A percentile compares a stretch with the other conserved stretches of the same genome.
These are phyloP conservation scores for Microcos paniculata DNA, from an alignment of 345 rosid genomes.

Conservation along the genomic window DNA sequence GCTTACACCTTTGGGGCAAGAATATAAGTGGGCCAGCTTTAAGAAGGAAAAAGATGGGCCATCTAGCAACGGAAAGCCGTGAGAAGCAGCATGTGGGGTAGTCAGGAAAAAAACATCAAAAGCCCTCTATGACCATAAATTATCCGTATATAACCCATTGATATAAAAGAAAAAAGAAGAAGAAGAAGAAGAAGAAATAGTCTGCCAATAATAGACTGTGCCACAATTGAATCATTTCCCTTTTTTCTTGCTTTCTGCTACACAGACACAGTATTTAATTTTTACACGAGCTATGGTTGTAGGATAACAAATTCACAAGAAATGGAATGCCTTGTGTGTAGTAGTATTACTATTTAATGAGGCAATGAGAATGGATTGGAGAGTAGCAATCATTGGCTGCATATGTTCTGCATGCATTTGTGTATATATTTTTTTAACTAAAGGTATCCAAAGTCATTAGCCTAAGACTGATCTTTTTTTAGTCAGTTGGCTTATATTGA, in stretches of 20 bases:
- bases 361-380: background rate
- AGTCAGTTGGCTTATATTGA: too few relatives aligned
- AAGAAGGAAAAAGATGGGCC: background rate
- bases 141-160: background rate
- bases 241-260: background rate
- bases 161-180: background rate
- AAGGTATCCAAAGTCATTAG: too few relatives aligned
- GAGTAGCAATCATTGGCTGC: background rate
- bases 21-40: background rate
- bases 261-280: background rate
- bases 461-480: too few relatives aligned
- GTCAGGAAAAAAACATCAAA: background rate
- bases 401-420: background rate
- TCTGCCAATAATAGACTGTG: background rate
- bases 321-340: background rate
- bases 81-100: background rate
- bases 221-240: background rate
- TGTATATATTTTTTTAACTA: too few relatives aligned
- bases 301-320: background rate
- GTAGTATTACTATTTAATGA: too few relatives aligned
- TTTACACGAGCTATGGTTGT: too few relatives aligned
- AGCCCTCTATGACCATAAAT: background rate
- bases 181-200: background rate
- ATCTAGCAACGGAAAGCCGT: constrained; percentile 6
- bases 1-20: background rate